Evolutionary conservation across 345 rosid species (phyloP).

Genomic region (Lenwebbia sp.): DNA sequence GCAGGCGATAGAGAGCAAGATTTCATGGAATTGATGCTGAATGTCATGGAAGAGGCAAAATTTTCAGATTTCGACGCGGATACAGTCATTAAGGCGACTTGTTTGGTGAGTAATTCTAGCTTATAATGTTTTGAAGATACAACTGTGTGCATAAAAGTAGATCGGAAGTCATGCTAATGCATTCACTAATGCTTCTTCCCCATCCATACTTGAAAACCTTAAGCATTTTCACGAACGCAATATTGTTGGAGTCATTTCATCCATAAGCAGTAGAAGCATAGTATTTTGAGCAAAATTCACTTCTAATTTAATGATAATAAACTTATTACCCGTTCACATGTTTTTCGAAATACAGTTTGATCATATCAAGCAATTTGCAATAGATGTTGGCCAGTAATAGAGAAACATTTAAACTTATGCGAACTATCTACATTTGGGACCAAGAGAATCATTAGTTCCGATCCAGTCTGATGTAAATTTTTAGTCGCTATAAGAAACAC

Average conservation of each 20-base stretch:
- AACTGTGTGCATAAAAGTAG: not conserved
- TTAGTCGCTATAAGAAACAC: not conserved
- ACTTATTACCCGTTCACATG: not conserved
- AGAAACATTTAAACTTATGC: not conserved
- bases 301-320: not conserved
- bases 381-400: not conserved
- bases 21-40: slow-evolving; percentile 32
- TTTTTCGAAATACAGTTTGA: not conserved
- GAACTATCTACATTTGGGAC: not conserved
- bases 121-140: slow-evolving; percentile 5
- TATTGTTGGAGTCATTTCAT: not conserved
- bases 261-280: not conserved
- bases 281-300: not conserved
- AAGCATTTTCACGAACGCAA: not conserved
- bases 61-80: slow-evolving; percentile 10
- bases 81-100: slow-evolving; percentile 19
- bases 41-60: not conserved
- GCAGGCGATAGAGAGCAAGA: slow-evolving; percentile 8
- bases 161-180: not conserved
- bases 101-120: slow-evolving; percentile 7
- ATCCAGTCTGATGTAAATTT: not conserved
- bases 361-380: not conserved
- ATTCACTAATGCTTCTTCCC: not conserved
- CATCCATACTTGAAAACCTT: not conserved
- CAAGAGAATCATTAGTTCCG: not conserved